Percentiles rank a stretch among this genome's conserved stretches.
Conservation (phyloP, 441 rosid species). For the Pelargonium fulgidum region DNA sequence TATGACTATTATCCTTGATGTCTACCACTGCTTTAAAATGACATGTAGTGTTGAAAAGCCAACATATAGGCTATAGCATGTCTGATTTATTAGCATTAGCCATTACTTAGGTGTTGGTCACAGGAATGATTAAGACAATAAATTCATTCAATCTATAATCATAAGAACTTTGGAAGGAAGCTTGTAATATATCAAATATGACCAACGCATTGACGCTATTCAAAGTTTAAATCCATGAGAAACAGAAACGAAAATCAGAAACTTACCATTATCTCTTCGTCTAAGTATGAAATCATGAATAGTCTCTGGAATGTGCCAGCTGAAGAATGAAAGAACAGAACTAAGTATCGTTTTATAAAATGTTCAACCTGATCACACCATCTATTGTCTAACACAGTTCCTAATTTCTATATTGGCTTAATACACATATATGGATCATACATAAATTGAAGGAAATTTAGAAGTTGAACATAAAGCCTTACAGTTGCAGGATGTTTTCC, state of each 20-base stretch:
- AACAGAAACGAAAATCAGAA: slow-evolving; percentile 1
- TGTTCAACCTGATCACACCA: slow-evolving; percentile 7
- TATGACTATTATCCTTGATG: neutral
- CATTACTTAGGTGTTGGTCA: neutral
- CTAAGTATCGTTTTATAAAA: slow-evolving; percentile 14
- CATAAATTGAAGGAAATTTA: neutral
- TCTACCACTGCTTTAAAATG: neutral
- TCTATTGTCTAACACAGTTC: neutral
- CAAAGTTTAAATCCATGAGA: neutral
- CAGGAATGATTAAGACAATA: neutral
- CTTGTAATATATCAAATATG: neutral
- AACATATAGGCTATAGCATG: neutral
- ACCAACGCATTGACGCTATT: neutral
- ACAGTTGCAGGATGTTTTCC: no score
- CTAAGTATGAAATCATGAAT: slow-evolving; percentile 90
- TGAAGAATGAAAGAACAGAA: slow-evolving; percentile 31
- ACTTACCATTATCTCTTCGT: slow-evolving; percentile 91
- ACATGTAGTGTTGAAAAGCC: neutral
- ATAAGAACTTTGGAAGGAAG: neutral
- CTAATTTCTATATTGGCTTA: neutral
- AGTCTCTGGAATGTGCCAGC: slow-evolving; percentile 78
- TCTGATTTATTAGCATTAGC: neutral
- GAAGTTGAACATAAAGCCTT: neutral
- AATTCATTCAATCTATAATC: neutral
- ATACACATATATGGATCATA: neutral